Base-by-base conservation (phyloP, 257 asterid genomes). In the Solanum clarkiae region DNA sequence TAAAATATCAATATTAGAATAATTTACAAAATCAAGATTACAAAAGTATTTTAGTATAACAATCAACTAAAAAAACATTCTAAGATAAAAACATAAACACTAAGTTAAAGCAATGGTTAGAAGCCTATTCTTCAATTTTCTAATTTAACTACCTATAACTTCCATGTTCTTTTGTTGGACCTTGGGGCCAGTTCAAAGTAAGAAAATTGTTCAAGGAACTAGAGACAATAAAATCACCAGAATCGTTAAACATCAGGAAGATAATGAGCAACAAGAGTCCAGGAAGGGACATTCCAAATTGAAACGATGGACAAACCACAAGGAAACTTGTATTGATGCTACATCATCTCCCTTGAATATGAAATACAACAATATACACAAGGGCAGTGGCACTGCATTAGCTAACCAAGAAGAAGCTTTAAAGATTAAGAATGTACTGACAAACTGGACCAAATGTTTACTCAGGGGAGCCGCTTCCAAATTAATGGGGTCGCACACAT, bases 241-340 rank as follows among this genome's bases (percentile, higher is more conserved):
- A 87, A 87, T 84, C 92, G 84, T 59, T 92, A 69, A 91, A 86
- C 91, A 87, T 7, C 87, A 87, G 83, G 94, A 90, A 36, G 98
- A 93, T 8, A 97, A 95, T 3, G 96, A 93, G 84, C 90, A 85
- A 72, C 63, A 86, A 59, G 91, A 65, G 51, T 91, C 96, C 10
- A 92, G 87, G 89, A 92, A 88, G 86, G 98, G 97, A 45, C 98
- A 95, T 59, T 94, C 98, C 84, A 95, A 94, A 90, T 84, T 96
- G 80, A 98, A 96, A 86, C 90, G 98, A 24, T 96, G 99, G 98
- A 86, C 95, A 11, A 96, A 97, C 91, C 96, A 96, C 68, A 93
- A 92, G 90, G 98, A 96, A 86, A 91, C 91, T 42, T 86, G 87
- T 84, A 45, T 86, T 44, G 11, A 86, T 85, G 85, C 89, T 40